Conservation (phyloP, 2,329 filamentous ascomycete species). For the Neofusicoccum sp. region DNA sequence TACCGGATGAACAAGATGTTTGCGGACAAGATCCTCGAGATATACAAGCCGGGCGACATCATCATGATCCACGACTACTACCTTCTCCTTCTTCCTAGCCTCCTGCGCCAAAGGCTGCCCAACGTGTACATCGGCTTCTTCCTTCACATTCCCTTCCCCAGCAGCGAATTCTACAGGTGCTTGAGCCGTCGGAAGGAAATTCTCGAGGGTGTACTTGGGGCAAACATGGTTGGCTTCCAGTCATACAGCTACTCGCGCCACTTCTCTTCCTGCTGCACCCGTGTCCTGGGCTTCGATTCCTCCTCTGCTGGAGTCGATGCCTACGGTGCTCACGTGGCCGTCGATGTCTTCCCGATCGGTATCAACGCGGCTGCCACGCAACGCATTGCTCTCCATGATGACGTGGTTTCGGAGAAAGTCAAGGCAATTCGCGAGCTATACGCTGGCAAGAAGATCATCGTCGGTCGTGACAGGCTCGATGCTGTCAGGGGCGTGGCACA, state of each 20-base stretch:
- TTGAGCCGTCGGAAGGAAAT: constrained; percentile 85
- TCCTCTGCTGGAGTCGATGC: constrained; percentile 82
- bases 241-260: constrained; percentile 93
- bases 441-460: constrained; percentile 88
- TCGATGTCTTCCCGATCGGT: constrained; percentile 92
- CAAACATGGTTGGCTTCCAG: constrained; percentile 94
- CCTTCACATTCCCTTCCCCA: constrained; percentile 90
- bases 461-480: constrained; percentile 90
- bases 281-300: constrained; percentile 86
- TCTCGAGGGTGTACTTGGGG: constrained; percentile 81
- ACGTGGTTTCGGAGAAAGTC: constrained; percentile 70
- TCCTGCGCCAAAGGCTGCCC: constrained; percentile 80
- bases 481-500: constrained; percentile 92
- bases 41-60: constrained; percentile 90
- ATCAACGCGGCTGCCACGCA: constrained; percentile 84
- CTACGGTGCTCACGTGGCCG: constrained; percentile 82
- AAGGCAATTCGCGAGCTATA: constrained; percentile 73
- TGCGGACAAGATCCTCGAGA: constrained; percentile 80
- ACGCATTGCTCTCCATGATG: constrained; percentile 67
- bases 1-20: constrained; percentile 91
- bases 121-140: constrained; percentile 95
- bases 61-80: constrained; percentile 95
- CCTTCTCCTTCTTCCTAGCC: constrained; percentile 81
- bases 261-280: constrained; percentile 90
- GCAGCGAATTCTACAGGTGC: constrained; percentile 91